Percentiles rank a stretch among this genome's conserved stretches.
phyloP scores from a whole-genome alignment of 2,329 filamentous ascomycete genomes.

The Saccharata proteae region DNA sequence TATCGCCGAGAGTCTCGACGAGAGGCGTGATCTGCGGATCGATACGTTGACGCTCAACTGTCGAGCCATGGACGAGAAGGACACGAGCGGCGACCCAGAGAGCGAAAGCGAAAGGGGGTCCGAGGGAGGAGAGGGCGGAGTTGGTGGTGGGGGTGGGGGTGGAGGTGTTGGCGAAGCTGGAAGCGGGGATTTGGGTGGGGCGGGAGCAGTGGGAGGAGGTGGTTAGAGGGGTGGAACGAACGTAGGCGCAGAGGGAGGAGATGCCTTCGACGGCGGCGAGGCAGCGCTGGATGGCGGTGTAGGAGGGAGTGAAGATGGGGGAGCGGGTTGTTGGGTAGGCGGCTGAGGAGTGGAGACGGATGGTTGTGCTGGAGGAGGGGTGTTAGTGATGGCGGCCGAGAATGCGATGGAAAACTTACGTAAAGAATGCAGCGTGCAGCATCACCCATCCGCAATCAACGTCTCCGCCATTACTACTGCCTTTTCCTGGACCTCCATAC shows the following conservation, averaged over 20 bases:
- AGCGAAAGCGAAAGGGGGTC: conserved; percentile 83
- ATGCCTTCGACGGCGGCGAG: conserved; percentile 62
- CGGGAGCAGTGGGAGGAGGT: conserved; percentile 20
- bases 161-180: conserved; percentile 61
- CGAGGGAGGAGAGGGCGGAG: conserved; percentile 64
- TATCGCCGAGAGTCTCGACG: conserved; percentile 66
- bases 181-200: conserved; percentile 50
- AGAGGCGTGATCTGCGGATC: conserved; percentile 71
- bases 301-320: conserved; percentile 79
- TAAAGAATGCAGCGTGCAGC: conserved; percentile 83
- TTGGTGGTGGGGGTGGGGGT: no score
- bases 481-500: conserved; percentile 33
- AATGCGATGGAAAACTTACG: conserved; percentile 34
- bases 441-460: conserved; percentile 80
- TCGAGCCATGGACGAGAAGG: conserved; percentile 79
- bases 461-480: conserved; percentile 2
- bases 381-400: not conserved
- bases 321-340: conserved; percentile 85
- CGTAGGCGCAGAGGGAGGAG: conserved; percentile 64
- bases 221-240: no score
- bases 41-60: conserved; percentile 72
- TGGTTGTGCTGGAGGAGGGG: conserved; percentile 51
- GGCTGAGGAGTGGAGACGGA: conserved; percentile 81
- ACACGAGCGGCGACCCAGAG: conserved; percentile 85
- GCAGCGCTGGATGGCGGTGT: conserved; percentile 72